Percentiles rank a stretch among this genome's conserved stretches.
These are phyloP conservation scores for Aspergillus arachidicola DNA, from an alignment of 2,329 filamentous ascomycete species.

Conservation along the genomic window DNA sequence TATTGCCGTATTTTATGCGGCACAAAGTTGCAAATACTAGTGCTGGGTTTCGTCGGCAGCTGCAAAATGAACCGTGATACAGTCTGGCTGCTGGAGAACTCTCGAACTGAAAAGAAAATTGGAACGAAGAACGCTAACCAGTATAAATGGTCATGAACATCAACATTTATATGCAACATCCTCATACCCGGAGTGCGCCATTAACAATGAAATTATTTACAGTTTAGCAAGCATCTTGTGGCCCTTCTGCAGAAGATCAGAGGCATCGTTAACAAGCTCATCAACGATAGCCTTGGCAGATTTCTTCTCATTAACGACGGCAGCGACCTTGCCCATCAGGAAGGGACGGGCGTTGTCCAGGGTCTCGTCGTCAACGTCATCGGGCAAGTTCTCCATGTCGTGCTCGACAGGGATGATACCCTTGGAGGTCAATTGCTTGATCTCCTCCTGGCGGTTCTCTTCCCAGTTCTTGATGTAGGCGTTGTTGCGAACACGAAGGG, in stretches of 20 bases:
- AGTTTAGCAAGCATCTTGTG: constrained; percentile 70
- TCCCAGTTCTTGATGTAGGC: constrained; percentile 96
- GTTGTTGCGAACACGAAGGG: constrained; percentile 90
- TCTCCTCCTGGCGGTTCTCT: constrained; percentile 83
- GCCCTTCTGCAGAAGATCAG: constrained; percentile 68
- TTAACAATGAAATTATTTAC: constrained; percentile 47
- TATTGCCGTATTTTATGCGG: background rate
- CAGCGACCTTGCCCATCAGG: constrained; percentile 96
- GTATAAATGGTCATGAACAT: background rate
- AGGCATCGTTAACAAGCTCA: constrained; percentile 85
- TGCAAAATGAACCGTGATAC: background rate
- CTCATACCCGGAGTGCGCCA: background rate
- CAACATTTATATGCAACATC: constrained; percentile 1
- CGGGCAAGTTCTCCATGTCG: constrained; percentile 81
- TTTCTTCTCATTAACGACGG: constrained; percentile 92
- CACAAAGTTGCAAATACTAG: background rate
- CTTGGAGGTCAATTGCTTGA: constrained; percentile 87
- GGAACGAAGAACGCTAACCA: background rate
- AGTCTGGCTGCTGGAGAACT: background rate
- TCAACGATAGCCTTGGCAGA: constrained; percentile 88
- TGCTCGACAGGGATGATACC: constrained; percentile 91
- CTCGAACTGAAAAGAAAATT: background rate
- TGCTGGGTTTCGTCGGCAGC: background rate
- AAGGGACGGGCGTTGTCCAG: constrained; percentile 90
- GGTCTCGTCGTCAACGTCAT: constrained; percentile 76